Base-by-base conservation (phyloP, 306 rosid species). In the Prunus padus region DNA sequence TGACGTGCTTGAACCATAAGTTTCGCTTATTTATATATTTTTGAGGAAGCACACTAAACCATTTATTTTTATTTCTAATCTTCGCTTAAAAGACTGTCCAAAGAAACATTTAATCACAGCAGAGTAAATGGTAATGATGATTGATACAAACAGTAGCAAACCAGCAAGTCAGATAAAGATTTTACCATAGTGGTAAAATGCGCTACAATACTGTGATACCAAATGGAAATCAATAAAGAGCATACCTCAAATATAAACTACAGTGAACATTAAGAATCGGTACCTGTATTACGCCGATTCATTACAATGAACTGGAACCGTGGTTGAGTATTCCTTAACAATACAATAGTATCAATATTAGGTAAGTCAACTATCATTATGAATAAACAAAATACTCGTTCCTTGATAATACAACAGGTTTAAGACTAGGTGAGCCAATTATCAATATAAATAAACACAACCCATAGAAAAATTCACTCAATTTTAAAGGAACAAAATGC, bases 291-390 rank as follows among this genome's bases (percentile, higher is more conserved):
- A 25, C 95, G 84, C 16, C 97, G 93, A 87, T 95, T 92, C 98
- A 95, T 95, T 4, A 95, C 98, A 25, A 95, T 92, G 83, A 95
- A 95, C 81, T 95, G 97, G 84, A 95, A 95, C 68, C 89, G 90
- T 7, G 98, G 98, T 65, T 83, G 95, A 9, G 89, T 76, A 78
- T 90, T 90, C 89, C 98, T 91, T 28, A 78, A 82, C 55, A 77
- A 79, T 56, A 63, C 74, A 10, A 73, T 1, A 61, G 57, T 22
- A 61, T 67, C 11, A 61, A 55, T 59, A 78, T 46, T 40, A 70
- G 65, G 52, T 3, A 68, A 72, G 28, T 64, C 45, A 72, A 23
- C 13, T 20, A 56, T 50, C 33, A 71, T 15, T 44, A 28, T 15
- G 64, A 54, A 42, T 15, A 65, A 20, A 3, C 25, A 37, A 37